A percentile compares a stretch with the other conserved stretches of the same genome.
These are phyloP conservation scores for Mycena latifolia DNA, from an alignment of 768 basidiomycete species.

Conservation along the genomic window DNA sequence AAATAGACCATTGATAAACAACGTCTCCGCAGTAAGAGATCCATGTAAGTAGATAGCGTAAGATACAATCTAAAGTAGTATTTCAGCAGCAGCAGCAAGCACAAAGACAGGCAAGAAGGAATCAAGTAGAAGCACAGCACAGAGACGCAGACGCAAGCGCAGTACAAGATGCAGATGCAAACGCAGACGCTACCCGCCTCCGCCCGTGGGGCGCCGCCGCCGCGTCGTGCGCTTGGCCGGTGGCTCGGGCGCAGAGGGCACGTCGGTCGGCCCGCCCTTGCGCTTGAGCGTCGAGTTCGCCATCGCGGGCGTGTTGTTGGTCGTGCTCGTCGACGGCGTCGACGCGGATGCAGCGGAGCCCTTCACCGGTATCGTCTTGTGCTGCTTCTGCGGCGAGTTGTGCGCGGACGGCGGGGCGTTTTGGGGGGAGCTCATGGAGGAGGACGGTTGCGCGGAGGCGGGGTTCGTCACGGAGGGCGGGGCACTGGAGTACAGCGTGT, in stretches of 20 bases:
- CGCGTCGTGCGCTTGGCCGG: slow-evolving; percentile 64
- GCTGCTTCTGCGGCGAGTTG: slow-evolving; percentile 73
- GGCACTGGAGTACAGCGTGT: slow-evolving; percentile 65
- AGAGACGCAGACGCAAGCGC: slow-evolving; percentile 38
- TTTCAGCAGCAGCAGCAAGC: slow-evolving; percentile 30
- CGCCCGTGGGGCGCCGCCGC: slow-evolving; percentile 62
- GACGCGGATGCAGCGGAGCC: slow-evolving; percentile 46
- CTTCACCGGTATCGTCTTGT: slow-evolving; percentile 61
- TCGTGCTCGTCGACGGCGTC: slow-evolving; percentile 53
- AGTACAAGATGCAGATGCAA: slow-evolving; percentile 27
- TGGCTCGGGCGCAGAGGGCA: slow-evolving; percentile 63
- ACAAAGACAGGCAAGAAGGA: slow-evolving; percentile 31
- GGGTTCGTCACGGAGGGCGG: slow-evolving; percentile 62
- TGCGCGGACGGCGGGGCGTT: slow-evolving; percentile 62
- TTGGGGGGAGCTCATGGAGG: slow-evolving; percentile 62
- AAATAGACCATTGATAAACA: slow-evolving; percentile 38
- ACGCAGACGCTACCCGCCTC: slow-evolving; percentile 49
- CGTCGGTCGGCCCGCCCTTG: slow-evolving; percentile 59
- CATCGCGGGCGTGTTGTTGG: slow-evolving; percentile 64
- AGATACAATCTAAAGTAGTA: slow-evolving; percentile 50
- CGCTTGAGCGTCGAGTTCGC: slow-evolving; percentile 66
- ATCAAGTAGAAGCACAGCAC: slow-evolving; percentile 36
- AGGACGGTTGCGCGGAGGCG: slow-evolving; percentile 41
- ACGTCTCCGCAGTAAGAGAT: slow-evolving; percentile 36
- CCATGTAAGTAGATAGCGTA: slow-evolving; percentile 52